phyloP scores from a whole-genome alignment of 2,329 filamentous ascomycete genomes.

The Penicillium crustosum region DNA sequence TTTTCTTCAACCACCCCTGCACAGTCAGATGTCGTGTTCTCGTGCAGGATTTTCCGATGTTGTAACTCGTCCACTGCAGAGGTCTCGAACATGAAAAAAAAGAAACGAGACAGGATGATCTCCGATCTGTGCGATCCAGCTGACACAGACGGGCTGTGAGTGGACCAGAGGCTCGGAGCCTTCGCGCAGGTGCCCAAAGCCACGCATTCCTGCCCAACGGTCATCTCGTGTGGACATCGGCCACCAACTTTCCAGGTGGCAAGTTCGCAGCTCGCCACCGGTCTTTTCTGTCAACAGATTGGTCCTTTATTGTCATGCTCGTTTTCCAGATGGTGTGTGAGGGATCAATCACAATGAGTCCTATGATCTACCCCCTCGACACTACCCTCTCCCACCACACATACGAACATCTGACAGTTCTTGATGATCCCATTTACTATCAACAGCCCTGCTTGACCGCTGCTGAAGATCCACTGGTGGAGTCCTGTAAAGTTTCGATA shows the following conservation, averaged over 20 bases:
- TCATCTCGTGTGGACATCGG: conserved; percentile 11
- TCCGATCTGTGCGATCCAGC: conserved; percentile 20
- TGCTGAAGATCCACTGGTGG: conserved; percentile 13
- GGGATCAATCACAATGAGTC: conserved; percentile 7
- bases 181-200: conserved; percentile 34
- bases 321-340: conserved; percentile 10
- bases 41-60: conserved; percentile 5
- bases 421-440: background rate
- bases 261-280: conserved; percentile 15
- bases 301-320: conserved; percentile 1
- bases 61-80: background rate
- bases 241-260: conserved; percentile 18
- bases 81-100: conserved; percentile 11
- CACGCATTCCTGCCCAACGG: conserved; percentile 43
- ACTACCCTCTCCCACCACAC: background rate
- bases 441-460: conserved; percentile 12
- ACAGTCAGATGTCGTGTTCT: conserved; percentile 6
- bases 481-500: conserved; percentile 12
- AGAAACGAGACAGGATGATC: conserved; percentile 13
- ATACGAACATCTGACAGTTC: conserved; percentile 6
- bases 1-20: conserved; percentile 2
- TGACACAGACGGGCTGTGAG: conserved; percentile 23
- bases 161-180: conserved; percentile 13
- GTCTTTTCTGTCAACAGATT: conserved; percentile 16
- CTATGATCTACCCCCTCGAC: background rate